Conservation (phyloP, 106 monocot genomes). For the Iris macrosiphon region DNA sequence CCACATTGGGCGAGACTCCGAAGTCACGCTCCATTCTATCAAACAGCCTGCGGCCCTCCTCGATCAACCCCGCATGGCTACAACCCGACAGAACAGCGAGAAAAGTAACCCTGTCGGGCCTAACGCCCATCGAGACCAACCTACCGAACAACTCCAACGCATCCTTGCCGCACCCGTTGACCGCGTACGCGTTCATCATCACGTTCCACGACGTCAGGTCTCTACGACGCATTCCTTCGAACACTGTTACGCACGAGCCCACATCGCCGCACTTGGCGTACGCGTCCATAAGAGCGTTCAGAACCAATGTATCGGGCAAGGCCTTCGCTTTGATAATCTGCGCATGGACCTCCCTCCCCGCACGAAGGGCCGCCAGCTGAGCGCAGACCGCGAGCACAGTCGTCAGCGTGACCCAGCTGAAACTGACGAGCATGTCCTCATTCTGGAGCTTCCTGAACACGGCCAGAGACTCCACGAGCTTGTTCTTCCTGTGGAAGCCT, state of each 20-base stretch:
- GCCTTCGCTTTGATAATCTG: conserved; percentile 33
- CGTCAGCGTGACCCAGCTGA: conserved; percentile 51
- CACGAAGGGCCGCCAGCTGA: conserved; percentile 40
- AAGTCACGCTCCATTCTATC: conserved; percentile 46
- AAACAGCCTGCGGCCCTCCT: conserved; percentile 65
- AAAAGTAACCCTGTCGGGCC: conserved; percentile 78
- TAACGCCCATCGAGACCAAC: conserved; percentile 45
- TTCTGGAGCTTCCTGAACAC: conserved; percentile 37
- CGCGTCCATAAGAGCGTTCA: conserved; percentile 62
- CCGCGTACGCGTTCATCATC: conserved; percentile 71
- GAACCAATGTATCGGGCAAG: conserved; percentile 29
- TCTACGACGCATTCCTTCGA: conserved; percentile 68
- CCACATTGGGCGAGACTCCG: conserved; percentile 31
- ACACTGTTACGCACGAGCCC: conserved; percentile 37
- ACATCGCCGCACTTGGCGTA: conserved; percentile 72
- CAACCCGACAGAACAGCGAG: conserved; percentile 76
- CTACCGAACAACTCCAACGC: conserved; percentile 59
- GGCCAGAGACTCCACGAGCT: conserved; percentile 35
- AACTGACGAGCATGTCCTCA: conserved; percentile 13
- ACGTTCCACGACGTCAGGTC: conserved; percentile 92
- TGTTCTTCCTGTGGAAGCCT: conserved; percentile 37
- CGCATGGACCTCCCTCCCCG: conserved; percentile 56
- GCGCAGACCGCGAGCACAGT: conserved; percentile 49
- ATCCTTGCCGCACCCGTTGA: conserved; percentile 57
- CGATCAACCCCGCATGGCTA: conserved; percentile 49